These are phyloP conservation scores for Aspergillus calidoustus DNA, from an alignment of 2,329 filamentous ascomycete genomes.

Conservation along the genomic window DNA sequence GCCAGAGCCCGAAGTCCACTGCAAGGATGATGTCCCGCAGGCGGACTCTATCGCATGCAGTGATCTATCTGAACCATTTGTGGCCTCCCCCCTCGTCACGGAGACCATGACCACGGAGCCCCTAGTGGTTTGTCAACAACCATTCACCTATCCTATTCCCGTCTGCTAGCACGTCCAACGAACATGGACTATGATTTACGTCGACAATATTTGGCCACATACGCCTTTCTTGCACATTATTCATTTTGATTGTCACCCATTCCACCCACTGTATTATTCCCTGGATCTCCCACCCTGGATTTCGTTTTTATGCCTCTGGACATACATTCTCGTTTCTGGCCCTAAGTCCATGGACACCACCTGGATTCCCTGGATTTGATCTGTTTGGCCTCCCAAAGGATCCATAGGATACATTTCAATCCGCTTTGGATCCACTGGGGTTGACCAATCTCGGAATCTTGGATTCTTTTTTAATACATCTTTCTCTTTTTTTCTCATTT, in stretches of 20 bases:
- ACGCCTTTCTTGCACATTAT: constrained; percentile 20
- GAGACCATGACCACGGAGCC: constrained; percentile 19
- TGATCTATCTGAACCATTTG: constrained; percentile 36
- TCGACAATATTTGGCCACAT: constrained; percentile 12
- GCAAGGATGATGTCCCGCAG: constrained; percentile 37
- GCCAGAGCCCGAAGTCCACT: constrained; percentile 35
- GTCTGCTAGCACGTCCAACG: constrained; percentile 30
- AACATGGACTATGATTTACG: constrained; percentile 11
- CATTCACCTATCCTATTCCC: constrained; percentile 32
- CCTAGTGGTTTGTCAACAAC: constrained; percentile 31
- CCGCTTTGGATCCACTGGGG: constrained; percentile 10
- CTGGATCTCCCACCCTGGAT: constrained; percentile 21
- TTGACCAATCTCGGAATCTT: constrained; percentile 4
- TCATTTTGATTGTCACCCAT: constrained; percentile 8
- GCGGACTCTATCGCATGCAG: constrained; percentile 32
- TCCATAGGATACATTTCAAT: constrained; percentile 13
- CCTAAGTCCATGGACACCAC: background rate
- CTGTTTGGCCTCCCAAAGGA: constrained; percentile 10
- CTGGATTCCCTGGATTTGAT: constrained; percentile 14
- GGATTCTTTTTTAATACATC: constrained; percentile 1
- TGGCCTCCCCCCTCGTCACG: background rate
- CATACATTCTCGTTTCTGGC: constrained; percentile 27
- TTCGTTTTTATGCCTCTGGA: constrained; percentile 21
- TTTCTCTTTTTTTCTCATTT: constrained; percentile 1
- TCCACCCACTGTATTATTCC: constrained; percentile 22